Evolutionary conservation across 2,329 filamentous ascomycete genomes (phyloP), one percentile per base, ranked within the genome.

Genomic region (Periconia sp.): DNA sequence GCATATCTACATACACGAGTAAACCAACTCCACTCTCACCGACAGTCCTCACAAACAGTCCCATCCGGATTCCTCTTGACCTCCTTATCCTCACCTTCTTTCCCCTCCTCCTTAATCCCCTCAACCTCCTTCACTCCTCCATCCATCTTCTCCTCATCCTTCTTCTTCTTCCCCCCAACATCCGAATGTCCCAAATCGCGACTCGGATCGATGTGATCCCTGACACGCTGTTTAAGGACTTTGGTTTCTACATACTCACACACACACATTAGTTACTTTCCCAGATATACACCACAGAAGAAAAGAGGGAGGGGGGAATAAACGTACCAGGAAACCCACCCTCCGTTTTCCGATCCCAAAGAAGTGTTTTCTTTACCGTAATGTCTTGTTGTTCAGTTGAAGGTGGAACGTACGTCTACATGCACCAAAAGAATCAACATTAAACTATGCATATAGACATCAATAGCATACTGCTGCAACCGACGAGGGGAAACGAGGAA

Each of bases 261-360:
- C 6, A 13, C 23, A 18, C 20, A 41, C 54, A 23, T 60, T 48
- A 35, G 15, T 18, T 18, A 19, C 40, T 19, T 18, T 20, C n/a
- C 8, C 6, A 8, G 3, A 11, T 13, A 23, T 6, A 13, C 10
- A 30, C 19, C 44, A 60, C 66, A 41, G 43, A 47, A 31, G 27
- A 5, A 30, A 23, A 20, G 19, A 13, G 18, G n/a, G 18, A 35
- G 30, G n/a, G n/a, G 23, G 23, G 18, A n/a, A 33, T 1, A 45
- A 35, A 50, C 61, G 45, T 77, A 83, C 84, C 83, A 56, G 93
- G 94, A 74, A 99, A 99, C 0, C 94, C 92, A 30, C 90, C 90
- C 68, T 97, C 88, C 3, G 76, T 70, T 72, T 92, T 95, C 57
- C 94, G 84, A 78, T 97, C 91, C 94, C 94, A 99, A 31, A 97